Evolutionary conservation across 306 rosid species (phyloP), one percentile per base, ranked within the genome.

Genomic region (Canavalia ensiformis): DNA sequence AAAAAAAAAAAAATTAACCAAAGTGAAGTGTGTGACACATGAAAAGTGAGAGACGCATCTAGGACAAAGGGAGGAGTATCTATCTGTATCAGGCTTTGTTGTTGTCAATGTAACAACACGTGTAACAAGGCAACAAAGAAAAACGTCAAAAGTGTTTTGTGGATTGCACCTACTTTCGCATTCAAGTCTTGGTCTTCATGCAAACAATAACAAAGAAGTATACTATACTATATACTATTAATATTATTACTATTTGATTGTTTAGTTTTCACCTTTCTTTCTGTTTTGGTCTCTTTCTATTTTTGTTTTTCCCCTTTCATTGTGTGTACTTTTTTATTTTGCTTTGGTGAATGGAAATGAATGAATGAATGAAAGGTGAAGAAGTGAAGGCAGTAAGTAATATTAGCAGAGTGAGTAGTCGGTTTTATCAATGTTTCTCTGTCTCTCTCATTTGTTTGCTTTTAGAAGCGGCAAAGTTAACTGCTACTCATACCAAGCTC

Each of bases 381-480:
- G 4, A 39, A 55, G 1, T 66, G 75, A 65, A 44, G 65, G 71
- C 68, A 51, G 79, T 52, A 83, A 56, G 79, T 52, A 83, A 56
- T 7, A 8, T 42, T 58, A 8, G 29, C 47, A 29, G 29, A 13
- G 10, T 7, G 30, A 28, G 73, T 49, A 39, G 60, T 62, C 85
- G 83, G 81, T 83, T 57, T 81, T 80, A 60, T 83, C 83, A 63
- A 70, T 60, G 67, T 66, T 77, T 83, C 70, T 55, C 58, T 66
- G 56, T 81, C 86, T 84, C 75, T 85, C 66, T 83, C 86, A 62
- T 75, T 84, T 77, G 80, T 71, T 89, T 88, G 97, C 95, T 92
- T 92, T 54, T 68, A 58, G 76, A 87, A 88, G 89, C 95, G 91
- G 92, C 92, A 90, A 91, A 87, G 92, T 85, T 77, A 77, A 87